Evolutionary conservation across 2,329 filamentous ascomycete genomes (phyloP).

Genomic region (Fusarium pininemorale): DNA sequence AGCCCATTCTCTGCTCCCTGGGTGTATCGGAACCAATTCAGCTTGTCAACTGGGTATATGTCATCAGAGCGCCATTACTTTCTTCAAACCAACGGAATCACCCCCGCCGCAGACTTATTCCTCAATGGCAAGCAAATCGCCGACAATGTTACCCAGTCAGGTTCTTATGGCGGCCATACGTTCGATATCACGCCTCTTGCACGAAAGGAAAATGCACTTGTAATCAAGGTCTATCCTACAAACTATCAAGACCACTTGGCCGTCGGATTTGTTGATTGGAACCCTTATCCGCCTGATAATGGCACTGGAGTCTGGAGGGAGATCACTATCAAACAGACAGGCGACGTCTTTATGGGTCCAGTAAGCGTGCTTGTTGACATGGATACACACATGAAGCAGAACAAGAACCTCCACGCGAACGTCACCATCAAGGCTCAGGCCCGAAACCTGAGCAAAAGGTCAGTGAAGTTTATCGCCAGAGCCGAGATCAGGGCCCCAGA

Average conservation of each 20-base stretch:
- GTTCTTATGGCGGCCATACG: background rate
- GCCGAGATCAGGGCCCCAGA: background rate
- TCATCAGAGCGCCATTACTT: background rate
- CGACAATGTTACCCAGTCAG: background rate
- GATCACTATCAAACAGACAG: background rate
- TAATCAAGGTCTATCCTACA: background rate
- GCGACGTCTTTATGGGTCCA: background rate
- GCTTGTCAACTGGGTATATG: background rate
- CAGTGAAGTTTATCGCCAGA: background rate
- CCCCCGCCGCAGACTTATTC: background rate
- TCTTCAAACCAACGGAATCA: background rate
- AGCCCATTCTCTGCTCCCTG: background rate
- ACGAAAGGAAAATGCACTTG: background rate
- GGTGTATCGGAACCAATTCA: background rate
- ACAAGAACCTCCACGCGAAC: background rate
- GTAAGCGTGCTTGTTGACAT: background rate
- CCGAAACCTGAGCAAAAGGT: background rate
- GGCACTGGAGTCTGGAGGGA: background rate
- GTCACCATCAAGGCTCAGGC: background rate
- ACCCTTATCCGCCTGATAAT: background rate
- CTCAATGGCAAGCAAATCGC: background rate
- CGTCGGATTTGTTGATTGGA: background rate
- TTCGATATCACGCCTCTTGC: background rate
- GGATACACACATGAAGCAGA: fast-evolving
- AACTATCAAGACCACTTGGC: background rate